Evolutionary conservation across 352 stramenopile genomes (phyloP).

Genomic region (Globisporangium abappressorium): DNA sequence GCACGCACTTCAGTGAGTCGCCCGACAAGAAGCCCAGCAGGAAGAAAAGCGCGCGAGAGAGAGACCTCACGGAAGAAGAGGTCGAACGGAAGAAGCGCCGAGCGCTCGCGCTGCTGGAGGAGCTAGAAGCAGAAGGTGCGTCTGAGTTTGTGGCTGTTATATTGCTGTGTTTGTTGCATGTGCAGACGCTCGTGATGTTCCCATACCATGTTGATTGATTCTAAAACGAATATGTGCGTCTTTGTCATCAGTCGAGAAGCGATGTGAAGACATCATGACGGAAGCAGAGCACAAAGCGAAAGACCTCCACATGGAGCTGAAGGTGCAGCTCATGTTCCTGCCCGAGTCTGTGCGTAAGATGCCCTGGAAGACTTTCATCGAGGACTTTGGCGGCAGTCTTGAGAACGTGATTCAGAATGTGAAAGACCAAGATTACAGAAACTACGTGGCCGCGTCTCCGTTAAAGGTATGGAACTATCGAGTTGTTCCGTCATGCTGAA

Average conservation of each 20-base stretch:
- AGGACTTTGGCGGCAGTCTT: slow-evolving; percentile 73
- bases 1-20: slow-evolving; percentile 29
- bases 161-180: neutral
- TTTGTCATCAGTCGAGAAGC: slow-evolving; percentile 49
- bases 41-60: slow-evolving; percentile 31
- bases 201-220: neutral
- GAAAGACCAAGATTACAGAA: slow-evolving; percentile 20
- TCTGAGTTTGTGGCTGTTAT: neutral
- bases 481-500: neutral
- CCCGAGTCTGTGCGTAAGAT: slow-evolving; percentile 70
- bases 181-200: slow-evolving; percentile 4
- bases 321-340: slow-evolving; percentile 75
- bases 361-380: slow-evolving; percentile 77
- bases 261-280: slow-evolving; percentile 49
- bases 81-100: slow-evolving; percentile 44
- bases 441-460: slow-evolving; percentile 41
- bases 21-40: slow-evolving; percentile 28
- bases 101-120: slow-evolving; percentile 43
- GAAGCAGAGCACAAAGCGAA: slow-evolving; percentile 54
- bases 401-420: slow-evolving; percentile 73
- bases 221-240: neutral
- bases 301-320: slow-evolving; percentile 72
- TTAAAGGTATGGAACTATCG: slow-evolving; percentile 18
- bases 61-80: slow-evolving; percentile 7
- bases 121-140: slow-evolving; percentile 63